phyloP scores from a whole-genome alignment of 225 moss, liverwort and hornwort genomes.

The Pseudisothecium myosuroides region DNA sequence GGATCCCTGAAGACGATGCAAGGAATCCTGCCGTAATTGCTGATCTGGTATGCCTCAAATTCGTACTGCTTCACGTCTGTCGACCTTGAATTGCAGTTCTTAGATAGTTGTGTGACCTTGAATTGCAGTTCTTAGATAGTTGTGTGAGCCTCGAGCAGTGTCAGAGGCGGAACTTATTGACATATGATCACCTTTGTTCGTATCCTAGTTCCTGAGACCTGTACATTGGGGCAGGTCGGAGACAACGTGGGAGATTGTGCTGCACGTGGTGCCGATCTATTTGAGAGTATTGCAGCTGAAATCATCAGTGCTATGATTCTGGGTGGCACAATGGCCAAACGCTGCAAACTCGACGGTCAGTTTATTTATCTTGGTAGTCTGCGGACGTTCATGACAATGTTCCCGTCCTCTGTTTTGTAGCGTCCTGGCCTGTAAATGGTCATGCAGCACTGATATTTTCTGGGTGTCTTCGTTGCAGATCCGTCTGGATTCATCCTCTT shows the following conservation, averaged over 20 bases:
- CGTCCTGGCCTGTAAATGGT: background rate
- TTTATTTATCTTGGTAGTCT: background rate
- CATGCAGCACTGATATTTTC: background rate
- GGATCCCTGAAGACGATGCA: conserved; percentile 96
- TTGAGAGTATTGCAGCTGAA: conserved; percentile 98
- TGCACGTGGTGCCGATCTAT: conserved; percentile 93
- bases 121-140: background rate
- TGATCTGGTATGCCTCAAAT: conserved; percentile 59
- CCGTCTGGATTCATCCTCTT: conserved; percentile 96
- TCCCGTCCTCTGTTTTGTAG: background rate
- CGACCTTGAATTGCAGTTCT: background rate
- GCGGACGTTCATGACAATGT: background rate
- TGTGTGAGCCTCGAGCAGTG: background rate
- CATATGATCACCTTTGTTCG: background rate
- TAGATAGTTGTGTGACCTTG: background rate
- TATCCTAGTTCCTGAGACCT: background rate
- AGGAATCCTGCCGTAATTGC: conserved; percentile 97
- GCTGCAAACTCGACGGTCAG: conserved; percentile 91
- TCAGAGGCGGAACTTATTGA: background rate
- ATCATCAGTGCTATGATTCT: conserved; percentile 99
- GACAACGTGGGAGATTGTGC: conserved; percentile 99
- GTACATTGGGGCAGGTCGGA: conserved; percentile 54
- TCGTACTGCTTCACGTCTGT: background rate
- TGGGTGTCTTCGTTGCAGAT: conserved; percentile 39
- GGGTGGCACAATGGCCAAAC: conserved; percentile 89